Percentiles rank a stretch among this genome's conserved stretches.
Evolutionary conservation across 1,139 yeast species (phyloP).

Genomic region (Lodderomyces theae): DNA sequence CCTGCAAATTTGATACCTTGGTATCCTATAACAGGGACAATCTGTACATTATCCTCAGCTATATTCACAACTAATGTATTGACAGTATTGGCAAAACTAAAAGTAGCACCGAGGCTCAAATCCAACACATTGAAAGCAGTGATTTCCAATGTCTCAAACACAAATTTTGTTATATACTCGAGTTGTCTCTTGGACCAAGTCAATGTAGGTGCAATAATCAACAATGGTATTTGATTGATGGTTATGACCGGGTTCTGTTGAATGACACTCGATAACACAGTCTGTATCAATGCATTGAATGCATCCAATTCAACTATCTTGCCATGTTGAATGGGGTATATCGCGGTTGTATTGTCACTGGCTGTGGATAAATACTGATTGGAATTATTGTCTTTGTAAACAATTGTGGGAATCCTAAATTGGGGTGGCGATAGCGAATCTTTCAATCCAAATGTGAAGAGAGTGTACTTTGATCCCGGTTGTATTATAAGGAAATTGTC

Average conservation of each 20-base stretch:
- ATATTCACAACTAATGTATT: slow-evolving; percentile 76
- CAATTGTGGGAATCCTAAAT: slow-evolving; percentile 70
- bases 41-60: slow-evolving; percentile 72
- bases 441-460: slow-evolving; percentile 77
- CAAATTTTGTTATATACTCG: slow-evolving; percentile 71
- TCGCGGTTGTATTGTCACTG: slow-evolving; percentile 31
- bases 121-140: slow-evolving; percentile 75
- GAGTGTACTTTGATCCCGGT: slow-evolving; percentile 76
- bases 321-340: slow-evolving; percentile 65
- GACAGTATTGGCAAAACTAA: slow-evolving; percentile 59
- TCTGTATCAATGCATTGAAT: slow-evolving; percentile 62
- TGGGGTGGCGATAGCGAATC: slow-evolving; percentile 80
- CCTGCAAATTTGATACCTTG: slow-evolving; percentile 57
- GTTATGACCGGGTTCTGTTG: slow-evolving; percentile 49
- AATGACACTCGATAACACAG: slow-evolving; percentile 57
- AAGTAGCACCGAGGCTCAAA: slow-evolving; percentile 65
- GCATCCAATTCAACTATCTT: slow-evolving; percentile 67
- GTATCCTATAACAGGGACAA: slow-evolving; percentile 75
- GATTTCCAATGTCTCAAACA: slow-evolving; percentile 69
- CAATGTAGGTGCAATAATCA: slow-evolving; percentile 61
- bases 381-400: slow-evolving; percentile 52
- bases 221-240: slow-evolving; percentile 44
- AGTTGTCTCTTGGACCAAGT: slow-evolving; percentile 67
- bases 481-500: slow-evolving; percentile 64
- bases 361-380: slow-evolving; percentile 39